A percentile compares a stretch with the other conserved stretches of the same genome.
These are phyloP conservation scores for Laburnicola sp. DNA, from an alignment of 2,329 filamentous ascomycete species.

Conservation along the genomic window DNA sequence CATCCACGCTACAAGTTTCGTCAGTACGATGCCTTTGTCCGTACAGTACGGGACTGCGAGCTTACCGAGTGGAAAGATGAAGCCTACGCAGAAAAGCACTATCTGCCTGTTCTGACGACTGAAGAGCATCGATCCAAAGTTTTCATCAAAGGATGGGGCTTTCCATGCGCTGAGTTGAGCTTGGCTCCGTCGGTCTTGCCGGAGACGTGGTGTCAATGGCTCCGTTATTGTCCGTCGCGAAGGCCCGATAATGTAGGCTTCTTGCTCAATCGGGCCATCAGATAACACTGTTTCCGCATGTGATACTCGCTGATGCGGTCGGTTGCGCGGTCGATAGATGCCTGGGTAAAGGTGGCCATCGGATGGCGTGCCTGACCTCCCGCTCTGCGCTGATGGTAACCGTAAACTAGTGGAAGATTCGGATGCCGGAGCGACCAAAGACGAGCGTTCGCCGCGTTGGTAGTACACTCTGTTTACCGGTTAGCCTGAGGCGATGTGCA, in stretches of 20 bases:
- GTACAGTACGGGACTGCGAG: slow-evolving; percentile 16
- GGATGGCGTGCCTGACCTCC: slow-evolving; percentile 41
- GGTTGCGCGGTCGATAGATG: slow-evolving; percentile 45
- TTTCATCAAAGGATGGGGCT: slow-evolving; percentile 70
- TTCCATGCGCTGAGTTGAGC: slow-evolving; percentile 67
- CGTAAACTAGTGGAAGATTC: slow-evolving; percentile 39
- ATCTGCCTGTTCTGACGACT: slow-evolving; percentile 74
- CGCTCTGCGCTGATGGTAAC: slow-evolving; percentile 41
- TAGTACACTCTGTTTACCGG: slow-evolving; percentile 38
- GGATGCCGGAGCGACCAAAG: slow-evolving; percentile 39
- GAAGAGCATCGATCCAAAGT: slow-evolving; percentile 61
- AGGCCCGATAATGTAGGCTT: slow-evolving; percentile 33
- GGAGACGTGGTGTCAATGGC: slow-evolving; percentile 42
- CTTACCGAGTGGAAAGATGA: slow-evolving; percentile 68
- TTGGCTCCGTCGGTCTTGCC: slow-evolving; percentile 48
- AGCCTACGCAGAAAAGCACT: slow-evolving; percentile 73
- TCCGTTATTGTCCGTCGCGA: slow-evolving; percentile 30
- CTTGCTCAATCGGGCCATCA: slow-evolving; percentile 35
- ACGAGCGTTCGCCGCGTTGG: slow-evolving; percentile 41
- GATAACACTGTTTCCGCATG: slow-evolving; percentile 36
- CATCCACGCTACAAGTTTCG: slow-evolving; percentile 67
- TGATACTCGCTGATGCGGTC: slow-evolving; percentile 38
- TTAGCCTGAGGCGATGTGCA: slow-evolving; percentile 14
- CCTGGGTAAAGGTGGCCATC: slow-evolving; percentile 43
- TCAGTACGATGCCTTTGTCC: slow-evolving; percentile 24